Evolutionary conservation across 2,329 filamentous ascomycete genomes (phyloP), one percentile per base, ranked within the genome.

Genomic region (Cladosporium sp.): DNA sequence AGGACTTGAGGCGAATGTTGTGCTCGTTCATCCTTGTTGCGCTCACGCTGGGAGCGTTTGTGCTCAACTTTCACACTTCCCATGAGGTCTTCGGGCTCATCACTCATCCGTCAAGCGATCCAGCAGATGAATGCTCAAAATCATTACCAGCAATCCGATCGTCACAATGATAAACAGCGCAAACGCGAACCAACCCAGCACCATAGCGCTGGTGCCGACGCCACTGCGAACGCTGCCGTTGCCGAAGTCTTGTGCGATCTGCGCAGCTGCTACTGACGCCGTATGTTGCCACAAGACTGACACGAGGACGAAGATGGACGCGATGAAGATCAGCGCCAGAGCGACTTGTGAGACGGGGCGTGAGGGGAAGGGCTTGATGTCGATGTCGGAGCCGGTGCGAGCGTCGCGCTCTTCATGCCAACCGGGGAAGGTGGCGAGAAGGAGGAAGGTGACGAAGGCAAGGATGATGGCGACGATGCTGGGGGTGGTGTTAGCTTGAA

Each of bases 381-480:
- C 91, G 68, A 90, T 86, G 67, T 96, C 91, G 49, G 87, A 91
- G 53, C 91, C 92, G 54, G 76, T 78, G 35, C 84, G 80, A 36
- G 83, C 85, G 74, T 94, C 89, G 63, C 87, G 83, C 75, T 96
- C 91, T 74, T 96, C 91, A 75, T 97, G 92, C 91, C 94, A 99
- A 62, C 92, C 92, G 1, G 94, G 94, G 77, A 97, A 99, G 34
- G 94, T 97, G 56, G 92, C 93, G 55, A 99, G 87, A 40, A 99
- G 84, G 61, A 99, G 83, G 72, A 99, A 90, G 73, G 91, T 96
- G 74, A 97, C 82, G 77, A 97, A 97, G 66, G 94, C 92, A 70
- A 99, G 91, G 73, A 99, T 90, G 71, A 97, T 92, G 70, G 94
- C 94, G 70, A 99, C 92, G 78, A 99, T 99, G 63, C 90, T 94